Evolutionary conservation across 1,284 basidiomycete species (phyloP).

Genomic region (Lignosus rhinocerotis): DNA sequence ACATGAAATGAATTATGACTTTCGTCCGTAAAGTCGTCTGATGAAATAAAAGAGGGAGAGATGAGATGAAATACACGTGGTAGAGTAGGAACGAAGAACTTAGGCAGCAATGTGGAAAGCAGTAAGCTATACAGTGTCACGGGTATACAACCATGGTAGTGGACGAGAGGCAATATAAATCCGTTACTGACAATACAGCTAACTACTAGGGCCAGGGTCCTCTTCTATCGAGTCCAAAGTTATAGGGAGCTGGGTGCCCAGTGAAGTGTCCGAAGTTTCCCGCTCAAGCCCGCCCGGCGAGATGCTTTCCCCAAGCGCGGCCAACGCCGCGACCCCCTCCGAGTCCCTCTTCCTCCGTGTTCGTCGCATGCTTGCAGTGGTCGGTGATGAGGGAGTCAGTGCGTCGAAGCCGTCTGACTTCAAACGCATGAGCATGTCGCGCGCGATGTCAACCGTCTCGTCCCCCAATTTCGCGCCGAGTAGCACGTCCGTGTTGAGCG

Average conservation of each 20-base stretch:
- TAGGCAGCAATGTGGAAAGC: constrained; percentile 25
- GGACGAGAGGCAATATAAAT: constrained; percentile 9
- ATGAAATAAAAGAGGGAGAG: neutral
- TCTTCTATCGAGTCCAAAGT: constrained; percentile 24
- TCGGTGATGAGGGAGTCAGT: constrained; percentile 27
- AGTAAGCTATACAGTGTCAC: constrained; percentile 24
- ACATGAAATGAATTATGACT: neutral
- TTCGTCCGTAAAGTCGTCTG: neutral
- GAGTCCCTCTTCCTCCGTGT: constrained; percentile 25
- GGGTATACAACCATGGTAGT: constrained; percentile 26
- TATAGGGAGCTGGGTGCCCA: constrained; percentile 10
- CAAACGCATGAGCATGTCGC: constrained; percentile 72
- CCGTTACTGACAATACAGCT: constrained; percentile 21
- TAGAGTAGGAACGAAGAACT: constrained; percentile 18
- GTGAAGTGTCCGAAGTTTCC: constrained; percentile 13
- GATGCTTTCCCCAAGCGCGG: constrained; percentile 21
- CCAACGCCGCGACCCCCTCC: constrained; percentile 22
- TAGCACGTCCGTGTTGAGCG: constrained; percentile 40
- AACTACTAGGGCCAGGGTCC: constrained; percentile 18
- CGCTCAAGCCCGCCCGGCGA: constrained; percentile 17
- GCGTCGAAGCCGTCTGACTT: constrained; percentile 50
- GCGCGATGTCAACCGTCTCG: constrained; percentile 63
- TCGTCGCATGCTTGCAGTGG: constrained; percentile 22
- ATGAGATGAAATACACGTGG: constrained; percentile 15
- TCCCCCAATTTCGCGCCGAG: constrained; percentile 28